Conservation (phyloP, 2,329 filamentous ascomycete species). For the Penicillium expansum region DNA sequence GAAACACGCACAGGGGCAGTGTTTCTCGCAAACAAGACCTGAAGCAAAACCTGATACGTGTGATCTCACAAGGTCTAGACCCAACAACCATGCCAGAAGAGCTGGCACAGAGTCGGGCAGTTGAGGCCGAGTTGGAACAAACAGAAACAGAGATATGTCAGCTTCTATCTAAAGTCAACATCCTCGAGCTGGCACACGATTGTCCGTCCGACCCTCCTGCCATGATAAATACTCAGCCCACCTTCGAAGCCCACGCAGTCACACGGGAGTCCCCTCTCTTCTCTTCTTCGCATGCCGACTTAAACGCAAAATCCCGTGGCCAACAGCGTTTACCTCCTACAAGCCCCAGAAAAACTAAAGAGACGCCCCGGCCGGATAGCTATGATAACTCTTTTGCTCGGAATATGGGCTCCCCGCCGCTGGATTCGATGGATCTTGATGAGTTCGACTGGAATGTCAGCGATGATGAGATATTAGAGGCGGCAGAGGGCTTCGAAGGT, state of each 20-base stretch:
- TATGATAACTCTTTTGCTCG: slow-evolving; percentile 34
- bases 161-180: slow-evolving; percentile 32
- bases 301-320: slow-evolving; percentile 1
- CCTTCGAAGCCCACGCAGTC: background rate
- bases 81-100: slow-evolving; percentile 33
- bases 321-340: background rate
- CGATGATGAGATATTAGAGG: slow-evolving; percentile 48
- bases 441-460: slow-evolving; percentile 46
- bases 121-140: slow-evolving; percentile 34
- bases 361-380: slow-evolving; percentile 8
- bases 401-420: slow-evolving; percentile 42
- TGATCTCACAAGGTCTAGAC: slow-evolving; percentile 36
- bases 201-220: background rate
- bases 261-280: background rate
- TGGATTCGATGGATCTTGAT: slow-evolving; percentile 26
- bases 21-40: slow-evolving; percentile 33
- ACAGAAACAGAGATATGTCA: slow-evolving; percentile 35
- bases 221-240: background rate
- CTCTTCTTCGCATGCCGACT: background rate
- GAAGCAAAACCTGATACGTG: slow-evolving; percentile 37
- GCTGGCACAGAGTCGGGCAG: slow-evolving; percentile 33
- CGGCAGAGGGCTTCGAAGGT: slow-evolving; percentile 38
- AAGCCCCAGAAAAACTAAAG: slow-evolving; percentile 7
- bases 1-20: slow-evolving; percentile 26
- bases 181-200: slow-evolving; percentile 22